A percentile compares a stretch with the other conserved stretches of the same genome.
Conservation (phyloP, 2,329 filamentous ascomycete species). For the Pyrenochaeta sp. region DNA sequence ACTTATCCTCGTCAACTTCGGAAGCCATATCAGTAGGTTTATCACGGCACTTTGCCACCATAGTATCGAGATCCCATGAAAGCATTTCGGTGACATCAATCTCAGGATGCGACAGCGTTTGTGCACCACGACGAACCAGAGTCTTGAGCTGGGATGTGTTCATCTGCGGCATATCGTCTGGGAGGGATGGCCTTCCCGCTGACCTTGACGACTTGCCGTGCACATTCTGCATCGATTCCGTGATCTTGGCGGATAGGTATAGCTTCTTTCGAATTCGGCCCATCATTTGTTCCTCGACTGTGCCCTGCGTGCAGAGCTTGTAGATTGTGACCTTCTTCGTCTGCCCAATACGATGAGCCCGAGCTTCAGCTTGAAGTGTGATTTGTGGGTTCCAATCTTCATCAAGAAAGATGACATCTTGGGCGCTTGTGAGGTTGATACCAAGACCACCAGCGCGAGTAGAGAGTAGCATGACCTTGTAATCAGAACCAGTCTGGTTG, state of each 20-base stretch:
- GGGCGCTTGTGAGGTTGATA: slow-evolving; percentile 62
- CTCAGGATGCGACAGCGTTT: slow-evolving; percentile 60
- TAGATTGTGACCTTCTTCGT: slow-evolving; percentile 63
- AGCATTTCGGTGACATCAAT: slow-evolving; percentile 65
- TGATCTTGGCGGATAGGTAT: slow-evolving; percentile 67
- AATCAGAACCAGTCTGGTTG: slow-evolving; percentile 54
- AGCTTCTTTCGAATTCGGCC: slow-evolving; percentile 67
- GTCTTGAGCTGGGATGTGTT: slow-evolving; percentile 61
- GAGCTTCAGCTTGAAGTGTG: slow-evolving; percentile 62
- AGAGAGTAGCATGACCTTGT: slow-evolving; percentile 63
- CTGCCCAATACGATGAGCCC: slow-evolving; percentile 64
- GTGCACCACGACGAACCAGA: slow-evolving; percentile 62
- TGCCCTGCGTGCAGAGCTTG: slow-evolving; percentile 64
- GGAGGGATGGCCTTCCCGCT: slow-evolving; percentile 25
- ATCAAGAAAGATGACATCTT: slow-evolving; percentile 65
- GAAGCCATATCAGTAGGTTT: slow-evolving; percentile 54
- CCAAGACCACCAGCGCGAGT: slow-evolving; percentile 64
- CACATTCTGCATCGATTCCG: slow-evolving; percentile 64
- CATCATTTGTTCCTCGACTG: slow-evolving; percentile 66
- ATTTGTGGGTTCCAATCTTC: slow-evolving; percentile 64
- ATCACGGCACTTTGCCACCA: slow-evolving; percentile 62
- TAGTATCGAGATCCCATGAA: slow-evolving; percentile 64
- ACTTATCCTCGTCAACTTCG: slow-evolving; percentile 61
- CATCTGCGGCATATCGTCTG: slow-evolving; percentile 61
- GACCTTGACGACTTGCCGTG: slow-evolving; percentile 46